Conservation (phyloP, 371 early-diverging fungal species). For the Sanchytrium tribonematis region DNA sequence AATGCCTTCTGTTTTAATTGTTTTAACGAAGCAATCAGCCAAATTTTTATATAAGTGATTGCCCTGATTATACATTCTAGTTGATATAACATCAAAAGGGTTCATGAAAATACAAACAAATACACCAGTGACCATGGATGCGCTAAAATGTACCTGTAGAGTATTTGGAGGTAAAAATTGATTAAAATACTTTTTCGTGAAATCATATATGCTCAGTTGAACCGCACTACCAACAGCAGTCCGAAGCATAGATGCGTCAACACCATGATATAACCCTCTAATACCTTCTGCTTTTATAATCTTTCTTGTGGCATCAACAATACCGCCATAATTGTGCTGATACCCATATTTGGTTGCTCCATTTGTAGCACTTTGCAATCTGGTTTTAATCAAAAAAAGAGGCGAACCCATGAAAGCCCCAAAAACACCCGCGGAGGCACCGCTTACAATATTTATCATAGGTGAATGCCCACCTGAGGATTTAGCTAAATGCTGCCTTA, state of each 20-base stretch:
- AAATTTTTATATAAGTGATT: conserved; percentile 47
- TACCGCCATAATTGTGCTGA: conserved; percentile 56
- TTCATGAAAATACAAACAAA: conserved; percentile 75
- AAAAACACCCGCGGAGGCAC: conserved; percentile 38
- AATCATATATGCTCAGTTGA: conserved; percentile 68
- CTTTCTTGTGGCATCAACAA: conserved; percentile 25
- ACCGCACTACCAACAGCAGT: conserved; percentile 64
- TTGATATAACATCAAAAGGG: conserved; percentile 79
- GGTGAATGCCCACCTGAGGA: conserved; percentile 3
- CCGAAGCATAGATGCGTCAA: conserved; percentile 59
- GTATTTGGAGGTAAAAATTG: conserved; percentile 30
- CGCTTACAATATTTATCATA: conserved; percentile 24
- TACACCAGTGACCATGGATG: conserved; percentile 52
- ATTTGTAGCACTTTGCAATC: background rate
- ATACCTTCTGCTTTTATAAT: conserved; percentile 38
- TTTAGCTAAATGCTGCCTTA: conserved; percentile 3
- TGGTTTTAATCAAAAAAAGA: conserved; percentile 68
- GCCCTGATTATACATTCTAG: conserved; percentile 77
- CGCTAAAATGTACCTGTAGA: conserved; percentile 34
- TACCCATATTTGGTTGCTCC: conserved; percentile 44
- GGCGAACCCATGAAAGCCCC: conserved; percentile 66
- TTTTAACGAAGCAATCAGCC: conserved; percentile 54
- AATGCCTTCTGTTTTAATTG: conserved; percentile 49
- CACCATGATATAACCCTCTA: conserved; percentile 56
- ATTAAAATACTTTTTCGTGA: conserved; percentile 34